Evolutionary conservation across 768 basidiomycete species (phyloP), one percentile per base, ranked within the genome.

Genomic region (Amanita pallidorosea): DNA sequence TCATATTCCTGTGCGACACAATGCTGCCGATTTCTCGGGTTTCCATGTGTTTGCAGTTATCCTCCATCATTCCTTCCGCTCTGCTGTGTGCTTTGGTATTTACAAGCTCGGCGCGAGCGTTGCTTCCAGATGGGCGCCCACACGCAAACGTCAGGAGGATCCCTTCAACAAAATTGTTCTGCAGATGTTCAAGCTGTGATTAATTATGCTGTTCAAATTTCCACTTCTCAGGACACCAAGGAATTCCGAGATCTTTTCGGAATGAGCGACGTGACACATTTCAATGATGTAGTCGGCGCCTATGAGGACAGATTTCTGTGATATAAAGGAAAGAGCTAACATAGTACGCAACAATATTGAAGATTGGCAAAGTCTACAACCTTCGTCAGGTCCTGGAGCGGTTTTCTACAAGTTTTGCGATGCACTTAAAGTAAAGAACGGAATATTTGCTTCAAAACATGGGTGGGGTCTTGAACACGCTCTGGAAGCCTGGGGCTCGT

Each of bases 381-480:
- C 80, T 2, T 65, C 69, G 15, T 62, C 65, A 2, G 80, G 79
- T 3, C 65, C 73, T 2, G 56, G 62, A 56, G 65, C 67, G 0
- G 58, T 59, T 20, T 85, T 85, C 65, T 79, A 70, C 66, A 52
- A 70, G 15, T 85, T 83, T 60, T 84, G 83, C 53, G 81, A 85
- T 57, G 80, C 81, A 0, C 65, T 85, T 0, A 81, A 85, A 61
- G 77, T 82, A 17, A 79, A 80, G 57, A 58, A 80, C 53, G 79
- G 79, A 6, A 65, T 67, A 9, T 68, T 56, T 46, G 80, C 80
- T 1, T 69, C 73, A 13, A 65, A 69, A 0, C 55, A 58, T 2
- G 83, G 84, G 5, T 83, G 79, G 76, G 83, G 83, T 17, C 67
- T 84, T 11, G 69, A 77, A 2, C 68, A 82, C 53, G 81, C 83